Conservation (phyloP, 768 basidiomycete genomes). For the Sutorius australiensis region DNA sequence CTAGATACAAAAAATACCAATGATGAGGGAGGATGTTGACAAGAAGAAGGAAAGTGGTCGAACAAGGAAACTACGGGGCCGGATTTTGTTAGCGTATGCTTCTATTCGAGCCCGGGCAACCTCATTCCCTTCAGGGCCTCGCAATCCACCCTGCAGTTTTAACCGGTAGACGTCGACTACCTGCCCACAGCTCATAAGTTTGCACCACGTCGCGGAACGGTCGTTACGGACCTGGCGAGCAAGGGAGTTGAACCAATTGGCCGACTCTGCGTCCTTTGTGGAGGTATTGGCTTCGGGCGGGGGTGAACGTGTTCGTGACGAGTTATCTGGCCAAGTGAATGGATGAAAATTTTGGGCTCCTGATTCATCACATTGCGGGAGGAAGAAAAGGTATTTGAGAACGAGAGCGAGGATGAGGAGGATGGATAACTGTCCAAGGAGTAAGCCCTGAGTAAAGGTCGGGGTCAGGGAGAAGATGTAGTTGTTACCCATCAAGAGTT, state of each 20-base stretch:
- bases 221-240: conserved; percentile 63
- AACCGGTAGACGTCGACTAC: conserved; percentile 70
- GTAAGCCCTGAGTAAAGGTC: conserved; percentile 92
- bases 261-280: conserved; percentile 54
- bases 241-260: conserved; percentile 89
- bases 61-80: conserved; percentile 68
- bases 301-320: conserved; percentile 36
- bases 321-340: conserved; percentile 46
- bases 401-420: conserved; percentile 71
- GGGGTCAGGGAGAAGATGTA: conserved; percentile 74
- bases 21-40: not conserved
- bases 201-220: not conserved
- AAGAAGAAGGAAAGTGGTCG: conserved; percentile 18
- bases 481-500: conserved; percentile 34
- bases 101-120: conserved; percentile 77
- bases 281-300: conserved; percentile 4
- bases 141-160: conserved; percentile 66
- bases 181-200: conserved; percentile 33
- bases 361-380: conserved; percentile 59
- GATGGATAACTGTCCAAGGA: conserved; percentile 90
- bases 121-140: conserved; percentile 78
- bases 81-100: conserved; percentile 72
- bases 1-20: conserved; percentile 37
- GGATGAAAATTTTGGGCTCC: conserved; percentile 60
- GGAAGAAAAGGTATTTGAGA: conserved; percentile 94